phyloP scores from a whole-genome alignment of 768 basidiomycete species.

The Galerina marginata region DNA sequence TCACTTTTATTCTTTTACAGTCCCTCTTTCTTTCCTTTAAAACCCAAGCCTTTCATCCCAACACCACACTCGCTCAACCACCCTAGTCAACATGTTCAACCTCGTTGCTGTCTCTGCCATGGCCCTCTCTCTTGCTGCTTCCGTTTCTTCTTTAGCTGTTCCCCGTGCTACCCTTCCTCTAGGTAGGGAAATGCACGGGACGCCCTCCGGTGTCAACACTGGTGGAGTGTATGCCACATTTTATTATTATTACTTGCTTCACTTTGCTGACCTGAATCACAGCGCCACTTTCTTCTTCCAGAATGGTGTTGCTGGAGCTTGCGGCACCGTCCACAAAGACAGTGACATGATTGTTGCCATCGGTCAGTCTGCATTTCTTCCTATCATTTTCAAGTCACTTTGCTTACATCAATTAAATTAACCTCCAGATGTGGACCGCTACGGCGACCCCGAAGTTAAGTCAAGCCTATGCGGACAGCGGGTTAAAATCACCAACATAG shows the following conservation, averaged over 20 bases:
- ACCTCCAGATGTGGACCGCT: constrained; percentile 52
- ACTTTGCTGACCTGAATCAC: constrained; percentile 13
- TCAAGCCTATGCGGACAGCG: constrained; percentile 70
- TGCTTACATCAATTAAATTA: constrained; percentile 2
- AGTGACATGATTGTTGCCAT: constrained; percentile 64
- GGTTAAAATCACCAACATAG: constrained; percentile 67
- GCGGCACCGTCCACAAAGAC: constrained; percentile 70
- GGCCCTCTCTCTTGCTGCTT: constrained; percentile 48
- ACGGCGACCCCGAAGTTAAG: constrained; percentile 48
- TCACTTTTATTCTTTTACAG: constrained; percentile 30
- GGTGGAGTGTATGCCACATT: constrained; percentile 51
- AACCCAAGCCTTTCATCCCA: constrained; percentile 29
- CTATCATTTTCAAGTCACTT: constrained; percentile 8
- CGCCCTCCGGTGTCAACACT: constrained; percentile 27
- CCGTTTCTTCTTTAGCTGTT: constrained; percentile 43
- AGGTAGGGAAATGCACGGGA: constrained; percentile 38
- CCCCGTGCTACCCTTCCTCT: constrained; percentile 46
- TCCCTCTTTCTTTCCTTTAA: constrained; percentile 27
- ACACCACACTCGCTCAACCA: constrained; percentile 34
- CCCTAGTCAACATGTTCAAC: constrained; percentile 34
- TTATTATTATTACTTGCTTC: constrained; percentile 4
- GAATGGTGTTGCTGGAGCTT: constrained; percentile 77
- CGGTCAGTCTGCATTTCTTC: constrained; percentile 42
- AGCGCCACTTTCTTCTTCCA: constrained; percentile 77
- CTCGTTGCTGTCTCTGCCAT: constrained; percentile 45